Base-by-base conservation (phyloP, 2,329 filamentous ascomycete species). In the Verticillium klebahnii region DNA sequence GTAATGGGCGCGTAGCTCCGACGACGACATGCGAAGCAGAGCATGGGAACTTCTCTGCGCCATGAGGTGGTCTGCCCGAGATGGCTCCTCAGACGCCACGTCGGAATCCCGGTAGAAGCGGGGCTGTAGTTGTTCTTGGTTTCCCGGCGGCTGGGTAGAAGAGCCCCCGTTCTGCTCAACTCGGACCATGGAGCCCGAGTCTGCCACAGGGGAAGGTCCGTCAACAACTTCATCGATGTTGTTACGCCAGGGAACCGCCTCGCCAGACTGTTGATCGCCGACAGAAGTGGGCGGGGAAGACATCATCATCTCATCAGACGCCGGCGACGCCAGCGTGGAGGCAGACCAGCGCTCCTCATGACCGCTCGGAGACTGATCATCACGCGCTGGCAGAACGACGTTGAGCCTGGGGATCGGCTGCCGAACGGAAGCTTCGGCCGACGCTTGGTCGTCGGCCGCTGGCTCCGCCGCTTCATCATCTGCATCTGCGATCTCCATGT, bases 331-430 rank as follows among this genome's bases (percentile, higher is more conserved):
- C 31, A 63, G 58, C 12, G 64, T 63, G 3, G 64, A 63, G 29
- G 58, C 61, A 15, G 64, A 66, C 61, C 64, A 65, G 36, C 63
- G 60, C 54, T 66, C 63, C 14, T 62, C 63, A 15, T 40, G 8
- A 1, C 58, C 50, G 8, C 25, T 32, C 54, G n/a, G 14, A 15
- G 75, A 76, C 25, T 74, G 64, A n/a, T 78, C 65, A 29, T 77
- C 70, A 15, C 71, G 70, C 1, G 78, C 74, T 2, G 77, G 75
- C 71, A 80, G 76, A 52, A 81, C 73, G 37, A 72, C 68, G 31
- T 71, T 73, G 25, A 78, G 67, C 5, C 70, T 71, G 14, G 67
- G 64, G n/a, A 50, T 50, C 11, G 58, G 60, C 11, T 62, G 62
- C 8, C 56, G 23, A 25, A 31, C n/a, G 54, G 54, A 58, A 25